Conservation (phyloP, 2,329 filamentous ascomycete genomes). For the Cryphonectria japonica region DNA sequence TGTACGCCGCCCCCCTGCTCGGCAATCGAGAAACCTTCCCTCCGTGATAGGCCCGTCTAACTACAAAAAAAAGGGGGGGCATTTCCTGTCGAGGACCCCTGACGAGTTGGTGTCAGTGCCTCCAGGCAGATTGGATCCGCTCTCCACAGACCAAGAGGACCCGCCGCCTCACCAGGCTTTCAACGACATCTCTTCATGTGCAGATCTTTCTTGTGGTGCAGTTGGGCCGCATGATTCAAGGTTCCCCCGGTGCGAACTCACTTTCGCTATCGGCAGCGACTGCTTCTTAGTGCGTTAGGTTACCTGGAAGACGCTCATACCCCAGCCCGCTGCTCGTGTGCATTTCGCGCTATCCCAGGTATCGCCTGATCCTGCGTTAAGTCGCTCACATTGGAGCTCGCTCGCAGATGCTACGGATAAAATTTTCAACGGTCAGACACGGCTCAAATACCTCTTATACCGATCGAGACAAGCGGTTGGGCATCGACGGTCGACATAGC, state of each 20-base stretch:
- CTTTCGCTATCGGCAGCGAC: slow-evolving; percentile 34
- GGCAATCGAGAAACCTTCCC: slow-evolving; percentile 15
- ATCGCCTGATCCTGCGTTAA: slow-evolving; percentile 17
- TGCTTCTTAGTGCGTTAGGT: slow-evolving; percentile 8
- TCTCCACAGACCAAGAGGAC: slow-evolving; percentile 25
- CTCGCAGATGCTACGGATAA: slow-evolving; percentile 20
- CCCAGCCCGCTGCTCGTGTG: slow-evolving; percentile 30
- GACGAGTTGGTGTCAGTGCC: slow-evolving; percentile 6
- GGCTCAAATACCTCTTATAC: slow-evolving; percentile 19
- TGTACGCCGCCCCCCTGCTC: slow-evolving; percentile 20
- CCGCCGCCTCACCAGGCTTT: slow-evolving; percentile 30
- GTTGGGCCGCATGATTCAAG: slow-evolving; percentile 47
- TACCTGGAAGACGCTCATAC: slow-evolving; percentile 15
- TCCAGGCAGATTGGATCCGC: slow-evolving; percentile 17
- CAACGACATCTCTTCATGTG: slow-evolving; percentile 42
- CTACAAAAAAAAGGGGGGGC: slow-evolving; percentile 21
- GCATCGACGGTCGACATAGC: slow-evolving; percentile 27
- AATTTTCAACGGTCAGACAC: slow-evolving; percentile 32
- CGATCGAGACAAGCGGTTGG: slow-evolving; percentile 31
- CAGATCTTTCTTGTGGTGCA: slow-evolving; percentile 29
- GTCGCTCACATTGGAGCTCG: not conserved
- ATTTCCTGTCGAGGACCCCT: slow-evolving; percentile 23
- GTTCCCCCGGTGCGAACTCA: slow-evolving; percentile 38
- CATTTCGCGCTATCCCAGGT: slow-evolving; percentile 14
- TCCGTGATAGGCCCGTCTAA: slow-evolving; percentile 22